Evolutionary conservation across 371 early-diverging fungal species (phyloP).

Genomic region (Chytridiales sp.): DNA sequence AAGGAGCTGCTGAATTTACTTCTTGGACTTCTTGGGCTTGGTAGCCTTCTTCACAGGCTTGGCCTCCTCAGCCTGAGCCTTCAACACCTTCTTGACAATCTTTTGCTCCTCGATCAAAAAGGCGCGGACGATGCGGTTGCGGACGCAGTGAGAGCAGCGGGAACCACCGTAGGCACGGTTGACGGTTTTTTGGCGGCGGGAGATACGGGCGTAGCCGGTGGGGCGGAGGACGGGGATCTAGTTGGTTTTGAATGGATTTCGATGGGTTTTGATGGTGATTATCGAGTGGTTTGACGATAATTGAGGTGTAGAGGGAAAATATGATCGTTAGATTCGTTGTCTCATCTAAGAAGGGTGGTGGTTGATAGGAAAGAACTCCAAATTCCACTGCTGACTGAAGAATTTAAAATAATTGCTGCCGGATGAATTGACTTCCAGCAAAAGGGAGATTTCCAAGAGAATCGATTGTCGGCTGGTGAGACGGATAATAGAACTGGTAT

Average conservation of each 20-base stretch:
- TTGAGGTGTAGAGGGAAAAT: too few species aligned
- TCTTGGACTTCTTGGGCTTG: conserved; percentile 32
- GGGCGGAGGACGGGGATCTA: conserved; percentile 92
- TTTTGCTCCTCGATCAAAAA: conserved; percentile 99
- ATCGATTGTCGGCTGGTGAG: too few species aligned
- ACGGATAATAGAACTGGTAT: too few species aligned
- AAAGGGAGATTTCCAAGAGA: too few species aligned
- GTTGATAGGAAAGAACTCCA: too few species aligned
- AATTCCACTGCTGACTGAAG: too few species aligned
- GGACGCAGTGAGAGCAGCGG: conserved; percentile 91
- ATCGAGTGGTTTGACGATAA: too few species aligned
- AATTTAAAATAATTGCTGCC: too few species aligned
- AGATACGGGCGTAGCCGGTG: conserved; percentile 82
- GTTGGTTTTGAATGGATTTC: background rate
- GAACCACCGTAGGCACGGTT: conserved; percentile 97
- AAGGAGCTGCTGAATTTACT: too few species aligned
- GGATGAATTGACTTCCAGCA: too few species aligned
- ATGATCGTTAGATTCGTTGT: background rate
- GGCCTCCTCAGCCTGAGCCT: conserved; percentile 63
- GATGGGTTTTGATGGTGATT: too few species aligned
- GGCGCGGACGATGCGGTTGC: conserved; percentile 91
- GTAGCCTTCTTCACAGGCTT: conserved; percentile 26
- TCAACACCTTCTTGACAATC: conserved; percentile 97
- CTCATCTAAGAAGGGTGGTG: too few species aligned
- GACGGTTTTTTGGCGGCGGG: conserved; percentile 92